Evolutionary conservation across 805 yeast genomes (phyloP), one percentile per base, ranked within the genome.

Genomic region (Yarrowia sp.): DNA sequence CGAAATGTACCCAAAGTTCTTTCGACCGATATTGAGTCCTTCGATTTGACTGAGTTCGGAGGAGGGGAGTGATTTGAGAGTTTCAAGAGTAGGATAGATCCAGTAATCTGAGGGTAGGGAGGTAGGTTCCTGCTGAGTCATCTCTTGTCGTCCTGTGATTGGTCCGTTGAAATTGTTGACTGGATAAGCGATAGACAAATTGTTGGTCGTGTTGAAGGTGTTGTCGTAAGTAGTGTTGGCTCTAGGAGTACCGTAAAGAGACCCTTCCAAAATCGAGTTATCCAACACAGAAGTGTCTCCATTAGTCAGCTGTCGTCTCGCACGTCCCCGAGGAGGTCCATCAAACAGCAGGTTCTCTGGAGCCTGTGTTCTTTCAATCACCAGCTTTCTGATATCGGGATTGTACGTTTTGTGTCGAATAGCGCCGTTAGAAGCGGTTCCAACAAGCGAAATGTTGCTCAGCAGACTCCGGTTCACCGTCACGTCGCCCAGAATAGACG

Each of bases 21-120:
- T 81, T 67, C 92, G 85, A 1, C 97, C 97, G 69, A 92, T 81
- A 14, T 83, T 83, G 68, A 92, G 83, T 64, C 86, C 80, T 6
- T 79, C 70, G 10, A 92, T 86, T 6, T 81, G 71, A 51, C 86
- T 82, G 65, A 90, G 79, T 67, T 90, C 85, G 3, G 82, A 72
- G 31, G 86, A 78, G 0, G 89, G 73, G 78, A 81, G 78, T 1
- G 79, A 73, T 64, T 84, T 82, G 64, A 92, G 76, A 55, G 84
- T 85, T 5, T 86, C 82, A 28, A 90, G 71, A 2, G 89, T 78
- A 17, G 98, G 98, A 3, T 86, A 81, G 43, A 85, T 86, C 87
- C 91, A 92, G 74, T 91, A 92, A 10, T 90, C 96, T 42, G 39
- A 70, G 1, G 5, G 69, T 70, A 6, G 35, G 3, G n/a, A n/a